Evolutionary conservation across 2,329 filamentous ascomycete species (phyloP).

Genomic region (Colletotrichum eleusines): DNA sequence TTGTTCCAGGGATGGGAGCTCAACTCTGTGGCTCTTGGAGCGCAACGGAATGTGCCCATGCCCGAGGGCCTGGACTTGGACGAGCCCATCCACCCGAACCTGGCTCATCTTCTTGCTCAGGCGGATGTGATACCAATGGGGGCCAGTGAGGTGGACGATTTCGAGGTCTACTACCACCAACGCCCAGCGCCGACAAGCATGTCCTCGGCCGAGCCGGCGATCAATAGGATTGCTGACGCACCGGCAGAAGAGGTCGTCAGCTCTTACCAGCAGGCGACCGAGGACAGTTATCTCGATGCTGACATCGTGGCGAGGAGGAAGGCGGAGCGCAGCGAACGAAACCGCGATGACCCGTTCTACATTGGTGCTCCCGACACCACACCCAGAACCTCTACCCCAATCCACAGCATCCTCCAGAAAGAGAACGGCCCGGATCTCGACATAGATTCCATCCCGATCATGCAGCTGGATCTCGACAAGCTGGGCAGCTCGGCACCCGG

Average conservation of each 20-base stretch:
- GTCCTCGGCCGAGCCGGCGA: constrained; percentile 66
- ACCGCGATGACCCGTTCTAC: constrained; percentile 96
- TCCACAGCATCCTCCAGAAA: constrained; percentile 80
- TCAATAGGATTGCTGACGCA: constrained; percentile 63
- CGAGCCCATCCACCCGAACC: constrained; percentile 81
- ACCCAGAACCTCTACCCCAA: constrained; percentile 77
- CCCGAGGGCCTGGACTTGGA: constrained; percentile 84
- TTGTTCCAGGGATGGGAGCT: constrained; percentile 89
- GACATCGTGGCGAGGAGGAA: constrained; percentile 81
- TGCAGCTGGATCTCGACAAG: constrained; percentile 85
- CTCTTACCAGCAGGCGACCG: constrained; percentile 71
- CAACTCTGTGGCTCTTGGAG: constrained; percentile 87
- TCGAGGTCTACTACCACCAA: constrained; percentile 75
- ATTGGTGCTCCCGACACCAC: constrained; percentile 70
- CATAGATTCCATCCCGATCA: constrained; percentile 94
- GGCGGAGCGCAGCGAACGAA: constrained; percentile 82
- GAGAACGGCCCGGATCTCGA: constrained; percentile 85
- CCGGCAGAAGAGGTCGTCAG: constrained; percentile 58
- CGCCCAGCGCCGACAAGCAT: constrained; percentile 64
- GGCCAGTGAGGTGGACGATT: constrained; percentile 72
- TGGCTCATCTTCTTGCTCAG: constrained; percentile 74
- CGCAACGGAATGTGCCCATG: constrained; percentile 87
- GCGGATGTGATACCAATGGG: constrained; percentile 63
- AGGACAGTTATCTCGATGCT: constrained; percentile 77
- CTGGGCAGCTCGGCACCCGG: constrained; percentile 49